A percentile compares a stretch with the other conserved stretches of the same genome.
phyloP scores from a whole-genome alignment of 768 basidiomycete species.

The Amanita pallidorosea region DNA sequence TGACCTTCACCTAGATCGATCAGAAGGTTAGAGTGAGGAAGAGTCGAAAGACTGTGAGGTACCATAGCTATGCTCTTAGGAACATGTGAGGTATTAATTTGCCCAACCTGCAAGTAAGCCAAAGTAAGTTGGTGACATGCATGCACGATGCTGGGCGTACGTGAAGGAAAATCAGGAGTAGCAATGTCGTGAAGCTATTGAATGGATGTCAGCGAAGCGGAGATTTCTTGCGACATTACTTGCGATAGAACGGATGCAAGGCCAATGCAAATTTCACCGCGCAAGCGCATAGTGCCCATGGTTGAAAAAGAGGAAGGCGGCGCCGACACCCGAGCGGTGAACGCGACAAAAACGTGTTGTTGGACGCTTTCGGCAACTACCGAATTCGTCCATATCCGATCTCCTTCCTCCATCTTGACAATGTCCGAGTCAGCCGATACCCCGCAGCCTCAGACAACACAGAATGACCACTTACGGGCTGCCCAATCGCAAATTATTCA shows the following conservation, averaged over 20 bases:
- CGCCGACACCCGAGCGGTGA: conserved; percentile 11
- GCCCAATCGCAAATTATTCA: conserved; percentile 10
- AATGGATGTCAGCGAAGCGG: conserved; percentile 10
- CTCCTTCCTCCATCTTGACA: not conserved
- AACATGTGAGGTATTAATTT: conserved; percentile 68
- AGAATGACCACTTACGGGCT: conserved; percentile 12
- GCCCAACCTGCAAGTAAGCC: conserved; percentile 50
- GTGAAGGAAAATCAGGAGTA: conserved; percentile 74
- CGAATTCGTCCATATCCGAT: not conserved
- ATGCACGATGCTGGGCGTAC: conserved; percentile 29
- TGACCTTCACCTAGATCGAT: conserved; percentile 45
- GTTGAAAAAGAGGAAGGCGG: conserved; percentile 10
- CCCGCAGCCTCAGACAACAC: not conserved
- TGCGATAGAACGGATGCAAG: conserved; percentile 66
- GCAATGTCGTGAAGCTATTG: conserved; percentile 34
- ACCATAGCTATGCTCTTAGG: conserved; percentile 71
- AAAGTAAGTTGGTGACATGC: conserved; percentile 11
- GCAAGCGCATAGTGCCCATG: conserved; percentile 31
- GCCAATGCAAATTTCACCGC: conserved; percentile 69
- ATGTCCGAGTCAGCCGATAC: not conserved
- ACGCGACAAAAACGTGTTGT: conserved; percentile 4
- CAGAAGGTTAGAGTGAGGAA: not conserved
- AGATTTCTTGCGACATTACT: conserved; percentile 17
- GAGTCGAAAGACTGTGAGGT: conserved; percentile 11
- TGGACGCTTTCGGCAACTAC: conserved; percentile 3